Percentiles rank a stretch among this genome's conserved stretches.
phyloP scores from a whole-genome alignment of 352 stramenopile genomes.

The Phytophthora pluvialis region DNA sequence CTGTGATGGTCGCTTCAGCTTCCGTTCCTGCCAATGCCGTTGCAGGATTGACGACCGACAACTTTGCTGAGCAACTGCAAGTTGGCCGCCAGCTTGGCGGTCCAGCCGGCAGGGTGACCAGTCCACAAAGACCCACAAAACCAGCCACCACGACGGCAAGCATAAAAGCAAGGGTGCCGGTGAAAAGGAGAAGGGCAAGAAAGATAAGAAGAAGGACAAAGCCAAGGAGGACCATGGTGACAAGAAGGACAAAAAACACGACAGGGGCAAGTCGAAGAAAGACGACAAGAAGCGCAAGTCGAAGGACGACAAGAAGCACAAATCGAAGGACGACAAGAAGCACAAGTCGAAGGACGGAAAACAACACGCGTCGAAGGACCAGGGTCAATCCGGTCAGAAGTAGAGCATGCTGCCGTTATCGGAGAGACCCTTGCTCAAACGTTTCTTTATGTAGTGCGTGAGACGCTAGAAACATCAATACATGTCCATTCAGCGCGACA shows the following conservation, averaged over 20 bases:
- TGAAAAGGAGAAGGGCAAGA: not conserved
- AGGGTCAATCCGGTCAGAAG: not conserved
- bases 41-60: not conserved
- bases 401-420: not conserved
- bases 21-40: not conserved
- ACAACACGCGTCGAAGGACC: not conserved
- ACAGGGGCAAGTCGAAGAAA: not conserved
- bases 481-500: too few species aligned
- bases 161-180: not conserved
- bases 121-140: not conserved
- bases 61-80: constrained; percentile 1
- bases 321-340: constrained; percentile 3
- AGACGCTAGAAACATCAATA: too few species aligned
- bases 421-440: too few species aligned
- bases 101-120: not conserved
- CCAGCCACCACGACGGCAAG: not conserved
- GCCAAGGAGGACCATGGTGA: not conserved
- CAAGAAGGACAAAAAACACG: not conserved
- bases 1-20: constrained; percentile 1
- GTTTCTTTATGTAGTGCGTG: too few species aligned
- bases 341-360: not conserved
- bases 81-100: constrained; percentile 1
- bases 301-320: not conserved
- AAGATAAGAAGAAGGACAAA: not conserved
- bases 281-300: not conserved